phyloP scores from a whole-genome alignment of 805 yeast genomes.

The Yarrowia hollandica region DNA sequence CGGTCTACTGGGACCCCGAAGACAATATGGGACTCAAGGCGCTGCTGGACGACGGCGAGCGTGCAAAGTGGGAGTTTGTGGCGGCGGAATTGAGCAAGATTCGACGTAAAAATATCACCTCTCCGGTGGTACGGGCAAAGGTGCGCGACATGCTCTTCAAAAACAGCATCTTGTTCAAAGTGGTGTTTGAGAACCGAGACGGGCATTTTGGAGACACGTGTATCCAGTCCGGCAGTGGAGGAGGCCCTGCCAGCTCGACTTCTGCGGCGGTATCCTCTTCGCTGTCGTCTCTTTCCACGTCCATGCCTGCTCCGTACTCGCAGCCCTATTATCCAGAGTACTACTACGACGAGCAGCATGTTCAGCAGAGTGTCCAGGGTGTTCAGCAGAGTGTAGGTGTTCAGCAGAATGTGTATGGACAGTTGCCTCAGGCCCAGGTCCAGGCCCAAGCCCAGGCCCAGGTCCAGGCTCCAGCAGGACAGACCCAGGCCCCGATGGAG shows the following conservation, averaged over 20 bases:
- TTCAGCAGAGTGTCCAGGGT: slow-evolving; percentile 5
- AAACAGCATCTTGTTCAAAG: slow-evolving; percentile 59
- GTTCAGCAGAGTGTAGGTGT: not conserved
- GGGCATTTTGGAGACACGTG: slow-evolving; percentile 7
- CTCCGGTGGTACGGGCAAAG: slow-evolving; percentile 56
- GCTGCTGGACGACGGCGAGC: slow-evolving; percentile 66
- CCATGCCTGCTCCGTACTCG: slow-evolving; percentile 8
- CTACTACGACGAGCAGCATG: slow-evolving; percentile 25
- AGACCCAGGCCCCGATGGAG: not conserved
- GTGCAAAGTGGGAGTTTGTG: slow-evolving; percentile 68
- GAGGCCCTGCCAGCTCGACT: not conserved
- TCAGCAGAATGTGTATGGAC: slow-evolving; percentile 8
- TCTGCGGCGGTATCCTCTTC: not conserved
- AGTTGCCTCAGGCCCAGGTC: not conserved
- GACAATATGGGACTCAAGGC: slow-evolving; percentile 54
- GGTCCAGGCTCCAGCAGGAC: not conserved
- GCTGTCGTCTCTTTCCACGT: not conserved
- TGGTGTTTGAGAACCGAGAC: slow-evolving; percentile 39
- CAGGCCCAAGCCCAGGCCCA: not conserved
- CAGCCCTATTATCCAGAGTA: slow-evolving; percentile 24
- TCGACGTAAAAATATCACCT: slow-evolving; percentile 52
- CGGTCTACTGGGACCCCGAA: slow-evolving; percentile 59
- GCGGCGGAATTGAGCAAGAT: slow-evolving; percentile 58
- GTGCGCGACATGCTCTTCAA: slow-evolving; percentile 54
- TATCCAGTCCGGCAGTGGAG: not conserved